A percentile compares a stretch with the other conserved stretches of the same genome.
Conservation (phyloP, 2,329 filamentous ascomycete genomes). For the Neofusicoccum ribis region DNA sequence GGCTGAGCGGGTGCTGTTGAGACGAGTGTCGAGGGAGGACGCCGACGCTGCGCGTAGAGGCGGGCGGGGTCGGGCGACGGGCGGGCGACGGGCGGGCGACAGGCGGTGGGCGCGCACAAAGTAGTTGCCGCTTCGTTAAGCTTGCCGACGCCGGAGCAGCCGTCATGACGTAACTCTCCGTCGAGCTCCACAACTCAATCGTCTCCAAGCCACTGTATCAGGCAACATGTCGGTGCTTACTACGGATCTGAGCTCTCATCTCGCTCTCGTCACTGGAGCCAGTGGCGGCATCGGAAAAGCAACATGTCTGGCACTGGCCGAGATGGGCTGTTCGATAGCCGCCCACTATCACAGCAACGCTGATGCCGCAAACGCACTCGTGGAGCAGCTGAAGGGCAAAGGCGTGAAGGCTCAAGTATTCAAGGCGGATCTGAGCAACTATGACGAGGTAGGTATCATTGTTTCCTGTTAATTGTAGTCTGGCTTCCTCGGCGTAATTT, state of each 20-base stretch:
- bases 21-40: neutral
- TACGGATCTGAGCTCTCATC: constrained; percentile 24
- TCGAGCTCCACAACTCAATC: neutral
- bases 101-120: neutral
- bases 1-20: neutral
- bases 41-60: neutral
- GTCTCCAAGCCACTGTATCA: neutral
- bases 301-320: constrained; percentile 42
- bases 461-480: neutral
- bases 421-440: constrained; percentile 39
- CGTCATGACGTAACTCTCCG: neutral
- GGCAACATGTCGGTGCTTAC: constrained; percentile 18
- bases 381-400: constrained; percentile 30
- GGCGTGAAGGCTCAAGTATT: constrained; percentile 34
- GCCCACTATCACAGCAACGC: constrained; percentile 44
- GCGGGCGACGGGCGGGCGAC: too few relatives aligned
- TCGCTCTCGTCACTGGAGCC: constrained; percentile 44
- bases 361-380: constrained; percentile 32
- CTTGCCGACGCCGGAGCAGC: too few relatives aligned
- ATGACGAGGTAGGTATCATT: constrained; percentile 33
- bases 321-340: constrained; percentile 44
- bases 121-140: neutral
- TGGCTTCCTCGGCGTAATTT: too few relatives aligned
- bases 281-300: constrained; percentile 49
- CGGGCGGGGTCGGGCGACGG: too few relatives aligned